Conservation (phyloP, 1,284 basidiomycete species). For the Moesziomyces globuligerus region DNA sequence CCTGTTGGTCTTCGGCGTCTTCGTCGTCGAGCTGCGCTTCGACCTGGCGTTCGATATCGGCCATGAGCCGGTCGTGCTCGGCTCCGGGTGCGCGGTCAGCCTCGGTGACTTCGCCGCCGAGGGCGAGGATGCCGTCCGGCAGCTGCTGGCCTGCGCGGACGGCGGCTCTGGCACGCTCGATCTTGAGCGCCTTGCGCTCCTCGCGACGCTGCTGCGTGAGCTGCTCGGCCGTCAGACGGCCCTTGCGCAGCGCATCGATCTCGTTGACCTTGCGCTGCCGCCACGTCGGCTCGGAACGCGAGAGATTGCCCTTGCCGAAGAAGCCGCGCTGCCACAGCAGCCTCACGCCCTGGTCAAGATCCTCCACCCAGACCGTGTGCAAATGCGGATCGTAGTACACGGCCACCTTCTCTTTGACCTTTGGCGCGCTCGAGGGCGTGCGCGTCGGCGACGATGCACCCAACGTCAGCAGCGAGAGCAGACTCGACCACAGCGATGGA, state of each 20-base stretch:
- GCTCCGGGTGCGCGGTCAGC: constrained; percentile 43
- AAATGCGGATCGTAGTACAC: constrained; percentile 47
- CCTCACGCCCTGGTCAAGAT: constrained; percentile 44
- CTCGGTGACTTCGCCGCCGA: constrained; percentile 67
- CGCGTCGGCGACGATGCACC: constrained; percentile 18
- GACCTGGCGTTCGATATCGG: constrained; percentile 48
- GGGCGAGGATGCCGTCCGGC: constrained; percentile 58
- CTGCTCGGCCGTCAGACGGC: constrained; percentile 63
- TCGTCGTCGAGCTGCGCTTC: constrained; percentile 51
- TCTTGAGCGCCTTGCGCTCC: constrained; percentile 64
- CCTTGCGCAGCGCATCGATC: constrained; percentile 69
- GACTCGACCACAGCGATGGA: constrained; percentile 14
- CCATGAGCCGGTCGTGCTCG: constrained; percentile 49
- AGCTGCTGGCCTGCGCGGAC: constrained; percentile 64
- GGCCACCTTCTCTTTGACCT: constrained; percentile 22
- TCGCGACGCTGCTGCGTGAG: constrained; percentile 61
- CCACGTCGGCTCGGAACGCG: constrained; percentile 95
- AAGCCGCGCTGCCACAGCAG: constrained; percentile 89
- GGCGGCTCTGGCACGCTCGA: constrained; percentile 63
- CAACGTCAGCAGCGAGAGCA: constrained; percentile 23
- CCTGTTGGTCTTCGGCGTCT: constrained; percentile 19
- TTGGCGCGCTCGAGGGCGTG: background rate
- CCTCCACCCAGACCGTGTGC: constrained; percentile 56
- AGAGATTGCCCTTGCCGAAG: constrained; percentile 95
- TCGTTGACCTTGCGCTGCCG: constrained; percentile 65